Evolutionary conservation across 2,329 filamentous ascomycete species (phyloP).

Genomic region (Zopfia rhizophila): DNA sequence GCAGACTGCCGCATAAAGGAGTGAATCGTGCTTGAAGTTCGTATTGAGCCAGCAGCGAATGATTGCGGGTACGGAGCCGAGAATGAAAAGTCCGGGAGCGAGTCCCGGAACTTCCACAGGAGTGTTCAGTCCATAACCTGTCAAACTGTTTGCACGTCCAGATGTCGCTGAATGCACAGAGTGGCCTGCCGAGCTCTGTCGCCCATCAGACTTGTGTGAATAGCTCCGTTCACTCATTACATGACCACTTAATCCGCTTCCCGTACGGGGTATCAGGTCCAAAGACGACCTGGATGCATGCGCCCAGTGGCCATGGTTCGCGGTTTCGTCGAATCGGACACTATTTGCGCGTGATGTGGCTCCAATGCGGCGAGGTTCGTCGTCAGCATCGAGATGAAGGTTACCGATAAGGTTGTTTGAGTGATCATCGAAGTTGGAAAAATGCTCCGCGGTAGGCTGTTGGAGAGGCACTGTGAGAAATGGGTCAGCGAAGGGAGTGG

Average conservation of each 20-base stretch:
- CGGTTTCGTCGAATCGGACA: constrained; percentile 96
- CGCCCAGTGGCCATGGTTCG: constrained; percentile 88
- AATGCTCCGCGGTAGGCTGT: constrained; percentile 82
- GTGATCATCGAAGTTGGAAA: constrained; percentile 90
- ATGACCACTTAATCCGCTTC: constrained; percentile 80
- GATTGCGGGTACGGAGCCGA: constrained; percentile 91
- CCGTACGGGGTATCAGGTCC: constrained; percentile 82
- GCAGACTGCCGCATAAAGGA: constrained; percentile 92
- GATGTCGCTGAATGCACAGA: constrained; percentile 81
- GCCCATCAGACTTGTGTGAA: constrained; percentile 95
- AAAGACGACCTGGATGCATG: constrained; percentile 84
- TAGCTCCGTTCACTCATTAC: constrained; percentile 88
- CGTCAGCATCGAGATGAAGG: constrained; percentile 85
- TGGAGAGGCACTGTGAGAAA: constrained; percentile 76
- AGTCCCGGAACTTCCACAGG: constrained; percentile 78
- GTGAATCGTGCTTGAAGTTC: constrained; percentile 86
- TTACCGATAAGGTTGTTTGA: constrained; percentile 81
- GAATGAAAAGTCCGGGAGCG: constrained; percentile 83
- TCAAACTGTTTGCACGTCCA: constrained; percentile 84
- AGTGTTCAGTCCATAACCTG: constrained; percentile 74
- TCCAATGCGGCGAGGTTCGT: constrained; percentile 84
- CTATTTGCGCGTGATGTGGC: constrained; percentile 94
- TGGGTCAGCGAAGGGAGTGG: constrained; percentile 24
- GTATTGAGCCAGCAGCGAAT: constrained; percentile 95
- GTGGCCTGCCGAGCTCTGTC: constrained; percentile 92